Evolutionary conservation across 192 early-diverging fungal genomes (phyloP), one percentile per base, ranked within the genome.

Genomic region (Coemansia sp.): DNA sequence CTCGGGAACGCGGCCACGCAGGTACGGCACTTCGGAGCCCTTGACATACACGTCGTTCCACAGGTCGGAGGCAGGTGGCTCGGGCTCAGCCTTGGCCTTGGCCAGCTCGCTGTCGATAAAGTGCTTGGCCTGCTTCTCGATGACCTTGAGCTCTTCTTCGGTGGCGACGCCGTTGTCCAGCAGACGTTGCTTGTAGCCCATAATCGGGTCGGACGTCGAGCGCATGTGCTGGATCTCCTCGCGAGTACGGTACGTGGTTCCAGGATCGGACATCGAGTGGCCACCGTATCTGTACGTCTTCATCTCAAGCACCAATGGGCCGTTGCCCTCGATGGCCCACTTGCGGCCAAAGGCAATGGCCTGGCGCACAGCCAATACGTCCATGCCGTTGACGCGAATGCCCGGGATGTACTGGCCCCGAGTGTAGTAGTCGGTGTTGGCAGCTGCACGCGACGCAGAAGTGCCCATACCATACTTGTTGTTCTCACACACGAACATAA

Each of bases 261-360:
- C 96, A 21, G 95, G 96, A 82, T 98, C 95, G 60, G 95, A 98
- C 96, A 98, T 98, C 67, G 96, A 98, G 93, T 98, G 96, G 57
- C 96, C 96, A 80, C 95, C 96, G 83, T 98, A 98, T 56, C 95
- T 93, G 84, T 98, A 98, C 23, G 96, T 98, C 66, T 89, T 89
- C 86, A 96, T 86, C 85, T 98, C 95, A 76, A 97, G 84, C 26
- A 98, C 86, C 57, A 97, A 73, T 40, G 96, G 95, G 10, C 96
- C 96, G 62, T 95, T 90, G 66, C 87, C 93, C 54, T 74, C 67
- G 44, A 85, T 59, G 4, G 88, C 86, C 87, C 89, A 95, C 70
- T 96, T 85, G 67, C 93, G 89, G 51, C 93, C 94, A 67, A 86
- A 90, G 38, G 81, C 81, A 70, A 84, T 85, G n/a, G 93, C 92